Evolutionary conservation across 495 filamentous ascomycete species (phyloP).

Genomic region (Cercophora scortea): DNA sequence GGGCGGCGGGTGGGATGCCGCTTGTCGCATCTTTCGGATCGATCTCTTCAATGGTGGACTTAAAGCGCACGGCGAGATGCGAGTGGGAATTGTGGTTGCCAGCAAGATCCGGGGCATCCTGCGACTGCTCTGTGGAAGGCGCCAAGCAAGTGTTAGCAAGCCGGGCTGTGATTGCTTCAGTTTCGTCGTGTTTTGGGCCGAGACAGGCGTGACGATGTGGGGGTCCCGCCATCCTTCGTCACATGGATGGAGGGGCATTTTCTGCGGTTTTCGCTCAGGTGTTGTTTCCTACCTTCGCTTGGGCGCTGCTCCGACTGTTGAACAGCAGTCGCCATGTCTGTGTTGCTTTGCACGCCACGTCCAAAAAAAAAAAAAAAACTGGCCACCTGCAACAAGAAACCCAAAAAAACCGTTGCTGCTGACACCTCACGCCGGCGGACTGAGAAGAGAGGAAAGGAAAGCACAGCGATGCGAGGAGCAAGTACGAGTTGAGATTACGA

Average conservation of each 20-base stretch:
- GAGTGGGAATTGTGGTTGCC: constrained; percentile 10
- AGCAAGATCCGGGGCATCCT: constrained; percentile 8
- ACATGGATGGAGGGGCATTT: background rate
- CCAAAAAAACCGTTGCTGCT: background rate
- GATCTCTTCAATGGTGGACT: constrained; percentile 67
- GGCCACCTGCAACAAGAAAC: background rate
- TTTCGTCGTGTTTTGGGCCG: no score
- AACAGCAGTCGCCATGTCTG: constrained; percentile 12
- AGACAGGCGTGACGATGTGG: background rate
- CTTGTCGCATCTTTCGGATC: constrained; percentile 38
- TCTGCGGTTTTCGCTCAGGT: constrained; percentile 1
- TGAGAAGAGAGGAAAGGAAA: no score
- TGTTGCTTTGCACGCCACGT: background rate
- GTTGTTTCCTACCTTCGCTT: constrained; percentile 8
- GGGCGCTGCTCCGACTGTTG: constrained; percentile 9
- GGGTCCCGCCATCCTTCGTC: background rate
- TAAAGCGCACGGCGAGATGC: constrained; percentile 65
- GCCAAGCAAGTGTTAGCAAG: constrained; percentile 3
- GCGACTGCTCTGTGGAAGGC: background rate
- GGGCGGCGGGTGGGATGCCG: constrained; percentile 2
- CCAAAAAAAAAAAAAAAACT: background rate
- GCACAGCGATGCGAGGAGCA: no score
- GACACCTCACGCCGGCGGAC: no score
- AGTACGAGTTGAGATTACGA: no score
- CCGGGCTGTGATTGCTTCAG: background rate